phyloP scores from a whole-genome alignment of 2,329 filamentous ascomycete species.

The Colletotrichum sansevieriae region DNA sequence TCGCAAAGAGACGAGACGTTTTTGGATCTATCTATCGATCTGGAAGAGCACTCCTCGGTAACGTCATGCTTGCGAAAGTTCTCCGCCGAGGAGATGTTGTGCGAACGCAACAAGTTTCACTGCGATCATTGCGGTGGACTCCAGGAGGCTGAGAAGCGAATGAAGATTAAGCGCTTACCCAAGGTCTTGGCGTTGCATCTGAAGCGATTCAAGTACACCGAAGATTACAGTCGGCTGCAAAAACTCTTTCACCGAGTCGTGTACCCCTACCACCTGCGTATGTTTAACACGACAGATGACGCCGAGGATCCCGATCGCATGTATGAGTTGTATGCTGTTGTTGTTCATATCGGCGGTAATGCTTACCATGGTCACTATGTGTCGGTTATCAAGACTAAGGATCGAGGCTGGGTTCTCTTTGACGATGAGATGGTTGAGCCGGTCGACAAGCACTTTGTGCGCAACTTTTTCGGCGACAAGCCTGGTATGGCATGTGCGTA shows the following conservation, averaged over 20 bases:
- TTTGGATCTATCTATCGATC: slow-evolving; percentile 93
- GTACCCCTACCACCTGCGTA: slow-evolving; percentile 94
- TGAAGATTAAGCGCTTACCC: slow-evolving; percentile 97
- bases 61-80: slow-evolving; percentile 96
- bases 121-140: slow-evolving; percentile 97
- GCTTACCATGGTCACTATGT: slow-evolving; percentile 99
- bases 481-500: slow-evolving; percentile 94
- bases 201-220: slow-evolving; percentile 98
- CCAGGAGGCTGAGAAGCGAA: slow-evolving; percentile 97
- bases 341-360: slow-evolving; percentile 96
- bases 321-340: slow-evolving; percentile 96
- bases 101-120: slow-evolving; percentile 98
- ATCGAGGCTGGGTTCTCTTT: slow-evolving; percentile 95
- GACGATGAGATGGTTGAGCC: slow-evolving; percentile 99
- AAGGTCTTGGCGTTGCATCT: slow-evolving; percentile 92
- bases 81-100: slow-evolving; percentile 98
- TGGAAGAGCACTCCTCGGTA: slow-evolving; percentile 95
- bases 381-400: slow-evolving; percentile 96
- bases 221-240: slow-evolving; percentile 91
- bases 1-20: slow-evolving; percentile 97
- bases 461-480: slow-evolving; percentile 96
- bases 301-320: slow-evolving; percentile 92
- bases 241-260: slow-evolving; percentile 98
- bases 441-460: slow-evolving; percentile 94
- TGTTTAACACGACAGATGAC: slow-evolving; percentile 98